Evolutionary conservation across 2,329 filamentous ascomycete species (phyloP), one percentile per base, ranked within the genome.

Genomic region (Paradendryphiella salina): DNA sequence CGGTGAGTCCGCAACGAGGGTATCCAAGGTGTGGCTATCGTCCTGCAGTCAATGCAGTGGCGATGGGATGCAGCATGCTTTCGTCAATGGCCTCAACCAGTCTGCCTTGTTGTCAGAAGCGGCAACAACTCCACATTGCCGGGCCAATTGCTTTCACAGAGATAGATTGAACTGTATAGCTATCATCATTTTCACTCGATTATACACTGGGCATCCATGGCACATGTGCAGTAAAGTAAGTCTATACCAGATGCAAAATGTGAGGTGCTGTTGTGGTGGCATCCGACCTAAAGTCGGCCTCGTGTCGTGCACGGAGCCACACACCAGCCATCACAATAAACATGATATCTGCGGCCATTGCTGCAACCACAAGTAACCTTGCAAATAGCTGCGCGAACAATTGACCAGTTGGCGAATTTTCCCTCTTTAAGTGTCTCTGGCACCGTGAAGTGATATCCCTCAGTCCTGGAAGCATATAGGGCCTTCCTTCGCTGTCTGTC

Each of bases 281-380:
- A 61, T 58, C 43, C 46, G 43, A 52, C 45, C 63, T 58, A 60
- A 56, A 52, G 56, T 41, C 41, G 60, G 61, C 62, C 61, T 64
- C 60, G 66, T 60, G 58, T 64, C 49, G 58, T 65, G 60, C 60
- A 64, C 56, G 57, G 54, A 61, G 59, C 64, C 62, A 64, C 61
- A 61, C 64, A 61, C 66, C 61, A 67, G 60, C 60, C 63, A 65
- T 66, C 52, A 61, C 51, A 58, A 64, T 65, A 69, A 71, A 71
- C 67, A 71, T 63, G 55, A 59, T 41, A 60, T 60, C 55, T 60
- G 60, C 58, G 63, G 57, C 68, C 61, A 56, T 50, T 39, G 47
- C 62, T 67, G 63, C 66, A 58, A 60, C 67, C 63, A 50, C 57
- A 52, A 59, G 56, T 50, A 64, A 60, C 62, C 65, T 60, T 65